Evolutionary conservation across 1,139 yeast genomes (phyloP).

Genomic region (Candida gigantensis): DNA sequence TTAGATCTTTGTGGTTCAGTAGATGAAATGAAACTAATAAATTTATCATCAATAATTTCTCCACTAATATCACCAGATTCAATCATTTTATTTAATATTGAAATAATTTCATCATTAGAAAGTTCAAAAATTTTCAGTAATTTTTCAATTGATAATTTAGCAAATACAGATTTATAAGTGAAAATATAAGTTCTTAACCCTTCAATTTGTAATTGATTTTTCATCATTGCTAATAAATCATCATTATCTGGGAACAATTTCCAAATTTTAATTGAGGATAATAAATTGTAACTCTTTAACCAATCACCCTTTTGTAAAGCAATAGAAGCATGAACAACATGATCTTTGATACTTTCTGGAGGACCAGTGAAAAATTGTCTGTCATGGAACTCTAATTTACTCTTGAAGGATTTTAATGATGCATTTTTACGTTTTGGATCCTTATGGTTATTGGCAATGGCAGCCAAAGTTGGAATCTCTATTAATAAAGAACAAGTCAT

Average conservation of each 20-base stretch:
- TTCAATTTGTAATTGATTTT: constrained; percentile 79
- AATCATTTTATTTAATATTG: constrained; percentile 73
- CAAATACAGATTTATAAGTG: constrained; percentile 76
- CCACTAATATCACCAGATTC: constrained; percentile 74
- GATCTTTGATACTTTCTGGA: constrained; percentile 95
- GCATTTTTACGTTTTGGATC: constrained; percentile 60
- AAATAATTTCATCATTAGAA: constrained; percentile 53
- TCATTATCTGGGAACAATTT: constrained; percentile 72
- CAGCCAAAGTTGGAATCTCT: constrained; percentile 82
- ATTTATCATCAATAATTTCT: constrained; percentile 54
- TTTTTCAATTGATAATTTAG: constrained; percentile 70
- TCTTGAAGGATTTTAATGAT: constrained; percentile 81
- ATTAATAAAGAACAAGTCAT: constrained; percentile 86
- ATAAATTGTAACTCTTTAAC: constrained; percentile 71
- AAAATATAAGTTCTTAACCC: constrained; percentile 89
- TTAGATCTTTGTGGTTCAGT: constrained; percentile 80
- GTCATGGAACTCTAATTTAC: constrained; percentile 89
- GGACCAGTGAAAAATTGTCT: constrained; percentile 97
- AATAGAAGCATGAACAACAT: constrained; percentile 89
- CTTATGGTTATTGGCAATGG: constrained; percentile 40
- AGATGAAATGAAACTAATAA: constrained; percentile 58
- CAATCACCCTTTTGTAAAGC: constrained; percentile 90
- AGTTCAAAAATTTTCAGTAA: constrained; percentile 70
- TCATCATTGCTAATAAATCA: constrained; percentile 67
- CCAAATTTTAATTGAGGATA: constrained; percentile 86